A percentile compares a stretch with the other conserved stretches of the same genome.
phyloP scores from a whole-genome alignment of 306 rosid genomes.

The Herpetospermum pedunculosum region DNA sequence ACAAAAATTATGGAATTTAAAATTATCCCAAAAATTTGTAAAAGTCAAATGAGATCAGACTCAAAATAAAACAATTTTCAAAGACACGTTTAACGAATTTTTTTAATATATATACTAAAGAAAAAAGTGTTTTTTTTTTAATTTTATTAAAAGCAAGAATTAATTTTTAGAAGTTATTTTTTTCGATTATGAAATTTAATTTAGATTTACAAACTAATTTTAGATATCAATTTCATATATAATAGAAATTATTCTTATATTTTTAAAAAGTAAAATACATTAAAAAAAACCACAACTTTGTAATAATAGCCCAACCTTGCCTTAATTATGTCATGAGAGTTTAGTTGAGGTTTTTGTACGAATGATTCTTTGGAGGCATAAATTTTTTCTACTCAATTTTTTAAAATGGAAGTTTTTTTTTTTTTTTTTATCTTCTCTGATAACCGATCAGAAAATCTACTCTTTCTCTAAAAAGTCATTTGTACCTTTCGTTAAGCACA shows the following conservation, averaged over 20 bases:
- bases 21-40: background rate
- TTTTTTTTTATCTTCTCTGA: too few species aligned
- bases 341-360: too few species aligned
- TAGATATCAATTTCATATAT: background rate
- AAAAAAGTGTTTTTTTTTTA: background rate
- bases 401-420: too few species aligned
- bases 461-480: too few species aligned
- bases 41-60: background rate
- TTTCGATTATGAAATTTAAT: background rate
- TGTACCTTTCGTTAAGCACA: too few species aligned
- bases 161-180: too few species aligned
- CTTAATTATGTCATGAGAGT: background rate
- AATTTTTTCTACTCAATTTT: too few species aligned
- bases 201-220: background rate
- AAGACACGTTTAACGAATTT: background rate
- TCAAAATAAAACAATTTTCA: background rate
- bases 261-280: background rate
- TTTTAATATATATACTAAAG: background rate
- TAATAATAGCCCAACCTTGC: background rate
- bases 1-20: background rate
- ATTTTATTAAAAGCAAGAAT: too few species aligned
- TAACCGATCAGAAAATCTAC: too few species aligned
- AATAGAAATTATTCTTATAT: background rate
- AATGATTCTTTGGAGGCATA: too few species aligned
- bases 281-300: background rate